Conservation (phyloP, 2,329 filamentous ascomycete genomes). For the Botrytis galanthina region DNA sequence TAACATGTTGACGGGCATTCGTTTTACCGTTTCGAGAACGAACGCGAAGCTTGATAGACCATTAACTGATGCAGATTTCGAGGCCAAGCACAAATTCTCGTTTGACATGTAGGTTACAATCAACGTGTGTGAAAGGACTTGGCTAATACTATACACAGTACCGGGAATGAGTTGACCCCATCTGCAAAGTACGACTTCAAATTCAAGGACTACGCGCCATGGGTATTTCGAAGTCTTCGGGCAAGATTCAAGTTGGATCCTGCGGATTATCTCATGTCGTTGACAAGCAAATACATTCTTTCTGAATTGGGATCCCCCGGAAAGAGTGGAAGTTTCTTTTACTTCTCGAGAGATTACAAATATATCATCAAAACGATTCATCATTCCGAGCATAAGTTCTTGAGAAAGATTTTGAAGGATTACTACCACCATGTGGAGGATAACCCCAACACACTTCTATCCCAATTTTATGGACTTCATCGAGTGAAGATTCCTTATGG, state of each 20-base stretch:
- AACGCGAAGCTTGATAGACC: slow-evolving; percentile 95
- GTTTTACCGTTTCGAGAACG: slow-evolving; percentile 91
- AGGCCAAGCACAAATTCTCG: slow-evolving; percentile 93
- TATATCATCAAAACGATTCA: slow-evolving; percentile 99
- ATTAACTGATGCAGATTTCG: slow-evolving; percentile 87
- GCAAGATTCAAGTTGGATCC: slow-evolving; percentile 87
- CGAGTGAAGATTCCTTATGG: slow-evolving; percentile 98
- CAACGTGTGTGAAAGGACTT: slow-evolving; percentile 5
- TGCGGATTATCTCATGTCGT: slow-evolving; percentile 95
- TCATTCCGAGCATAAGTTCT: slow-evolving; percentile 86
- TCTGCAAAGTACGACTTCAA: slow-evolving; percentile 99
- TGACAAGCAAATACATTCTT: slow-evolving; percentile 97
- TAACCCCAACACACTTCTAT: slow-evolving; percentile 95
- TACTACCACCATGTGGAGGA: slow-evolving; percentile 91
- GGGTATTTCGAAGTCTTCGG: slow-evolving; percentile 94
- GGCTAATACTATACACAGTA: slow-evolving; percentile 54
- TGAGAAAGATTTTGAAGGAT: slow-evolving; percentile 79
- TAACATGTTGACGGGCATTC: slow-evolving; percentile 99
- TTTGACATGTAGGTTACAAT: slow-evolving; percentile 83
- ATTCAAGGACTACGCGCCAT: slow-evolving; percentile 99
- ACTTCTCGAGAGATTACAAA: slow-evolving; percentile 98
- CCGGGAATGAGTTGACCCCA: slow-evolving; percentile 93
- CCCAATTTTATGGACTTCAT: slow-evolving; percentile 96
- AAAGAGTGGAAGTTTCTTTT: slow-evolving; percentile 99
- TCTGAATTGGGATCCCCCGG: slow-evolving; percentile 95